These are phyloP conservation scores for Aspergillus alliaceus DNA, from an alignment of 2,329 filamentous ascomycete genomes.

Conservation along the genomic window DNA sequence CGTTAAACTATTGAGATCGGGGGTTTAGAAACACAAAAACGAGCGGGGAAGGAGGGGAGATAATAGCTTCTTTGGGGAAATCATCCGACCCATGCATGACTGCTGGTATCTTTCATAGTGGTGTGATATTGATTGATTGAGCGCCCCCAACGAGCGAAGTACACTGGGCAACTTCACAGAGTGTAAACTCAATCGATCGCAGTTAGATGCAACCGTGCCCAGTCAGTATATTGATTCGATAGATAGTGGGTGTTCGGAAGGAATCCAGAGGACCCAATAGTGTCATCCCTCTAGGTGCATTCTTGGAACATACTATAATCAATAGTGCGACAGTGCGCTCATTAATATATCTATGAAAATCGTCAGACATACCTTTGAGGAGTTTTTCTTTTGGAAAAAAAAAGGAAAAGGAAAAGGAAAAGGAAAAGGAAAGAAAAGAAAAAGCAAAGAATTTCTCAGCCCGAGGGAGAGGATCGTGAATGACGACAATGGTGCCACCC, in stretches of 20 bases:
- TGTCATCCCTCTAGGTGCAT: not conserved
- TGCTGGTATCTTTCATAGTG: not conserved
- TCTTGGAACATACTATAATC: conserved; percentile 4
- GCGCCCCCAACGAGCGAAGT: not conserved
- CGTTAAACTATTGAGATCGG: not conserved
- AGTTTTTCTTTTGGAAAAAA: too few species aligned
- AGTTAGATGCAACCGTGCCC: not conserved
- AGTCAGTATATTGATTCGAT: not conserved
- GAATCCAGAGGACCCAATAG: not conserved
- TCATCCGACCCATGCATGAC: conserved; percentile 4
- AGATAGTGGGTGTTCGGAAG: not conserved
- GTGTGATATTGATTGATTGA: conserved; percentile 8
- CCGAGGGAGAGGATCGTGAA: conserved; percentile 8
- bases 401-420: too few species aligned
- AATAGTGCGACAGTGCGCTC: conserved; percentile 8
- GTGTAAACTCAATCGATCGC: conserved; percentile 12
- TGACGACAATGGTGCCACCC: conserved; percentile 21
- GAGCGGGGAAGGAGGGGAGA: not conserved
- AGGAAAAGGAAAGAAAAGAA: too few species aligned
- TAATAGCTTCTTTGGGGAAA: conserved; percentile 9
- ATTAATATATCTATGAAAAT: not conserved
- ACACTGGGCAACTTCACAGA: not conserved
- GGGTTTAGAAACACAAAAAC: not conserved
- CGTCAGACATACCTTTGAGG: not conserved
- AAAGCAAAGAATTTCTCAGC: conserved; percentile 1